Base-by-base conservation (phyloP, 2,329 filamentous ascomycete species). In the Sclerotinia sclerotiorum region DNA sequence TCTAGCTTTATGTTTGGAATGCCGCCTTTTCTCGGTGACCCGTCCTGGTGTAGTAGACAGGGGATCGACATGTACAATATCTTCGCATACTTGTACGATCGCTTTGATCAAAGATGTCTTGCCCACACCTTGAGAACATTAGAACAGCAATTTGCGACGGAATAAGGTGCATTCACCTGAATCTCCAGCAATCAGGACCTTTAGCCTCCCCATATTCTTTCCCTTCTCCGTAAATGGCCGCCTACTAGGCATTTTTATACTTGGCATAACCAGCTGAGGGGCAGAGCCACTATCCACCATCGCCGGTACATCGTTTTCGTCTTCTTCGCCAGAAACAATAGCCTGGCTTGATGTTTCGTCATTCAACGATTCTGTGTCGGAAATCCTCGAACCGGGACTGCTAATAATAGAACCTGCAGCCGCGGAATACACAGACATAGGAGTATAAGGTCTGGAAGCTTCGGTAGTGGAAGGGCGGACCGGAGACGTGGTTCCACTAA, bases 221-320 rank as follows among this genome's bases (percentile, higher is more conserved):
- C 95, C 95, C 58, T 86, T 86, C n/a, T 91, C 88, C 0, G 95
- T 97, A 78, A 98, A 98, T 0, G 94, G 94, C 64, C 93, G 86
- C 62, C 95, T 88, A 70, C 88, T 91, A 4, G 95, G 94, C 87
- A 99, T 95, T 70, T 87, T 89, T 75, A 99, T 90, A 76, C 93
- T 97, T 6, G 95, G 95, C 95, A 99, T 99, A 70, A 99, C 92
- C n/a, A 99, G 85, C 79, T 98, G 94, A 32, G 90, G 90, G 52
- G 82, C 84, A 70, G 78, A 82, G 60, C 81, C 80, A 82, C 83
- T 77, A 85, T 88, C 75, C 71, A 79, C 72, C 77, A 81, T 78
- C 57, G 69, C 71, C 15, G 75, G 83, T 79, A 56, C 81, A 83
- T 74, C 87, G 81, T 69, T 69, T 13, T 76, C 75, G 49, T 78